Evolutionary conservation across 2,329 filamentous ascomycete species (phyloP).

Genomic region (Dothideomycetes sp.): DNA sequence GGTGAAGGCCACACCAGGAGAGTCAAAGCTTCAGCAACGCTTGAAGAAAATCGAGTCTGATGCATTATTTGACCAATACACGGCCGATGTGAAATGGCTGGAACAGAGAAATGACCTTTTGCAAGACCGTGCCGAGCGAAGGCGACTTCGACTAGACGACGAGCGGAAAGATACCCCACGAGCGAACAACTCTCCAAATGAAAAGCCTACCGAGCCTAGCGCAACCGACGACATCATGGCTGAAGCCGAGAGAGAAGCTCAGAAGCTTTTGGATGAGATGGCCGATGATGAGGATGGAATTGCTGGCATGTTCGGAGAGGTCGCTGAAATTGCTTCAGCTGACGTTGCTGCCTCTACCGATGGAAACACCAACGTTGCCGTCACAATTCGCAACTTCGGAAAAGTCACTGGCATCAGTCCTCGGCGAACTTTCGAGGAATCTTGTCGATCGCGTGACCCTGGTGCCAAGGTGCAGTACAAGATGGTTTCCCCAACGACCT

Average conservation of each 20-base stretch:
- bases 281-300: conserved; percentile 45
- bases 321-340: conserved; percentile 3
- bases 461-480: conserved; percentile 56
- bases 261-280: conserved; percentile 21
- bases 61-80: conserved; percentile 36
- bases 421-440: conserved; percentile 67
- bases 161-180: conserved; percentile 5
- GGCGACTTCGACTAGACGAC: conserved; percentile 15
- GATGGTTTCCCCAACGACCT: conserved; percentile 60
- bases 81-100: conserved; percentile 36
- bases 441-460: conserved; percentile 72
- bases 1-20: conserved; percentile 28
- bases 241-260: conserved; percentile 30
- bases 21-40: conserved; percentile 60
- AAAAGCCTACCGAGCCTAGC: conserved; percentile 1
- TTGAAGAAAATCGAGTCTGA: conserved; percentile 63
- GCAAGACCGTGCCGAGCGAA: conserved; percentile 25
- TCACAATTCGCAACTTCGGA: conserved; percentile 71
- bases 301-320: conserved; percentile 45
- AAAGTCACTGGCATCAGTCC: conserved; percentile 70
- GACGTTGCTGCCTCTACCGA: not conserved
- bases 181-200: not conserved
- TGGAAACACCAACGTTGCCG: conserved; percentile 8
- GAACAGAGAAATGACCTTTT: conserved; percentile 30
- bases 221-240: conserved; percentile 36